phyloP scores from a whole-genome alignment of 371 early-diverging fungal genomes.

The Sporodiniella umbellata region DNA sequence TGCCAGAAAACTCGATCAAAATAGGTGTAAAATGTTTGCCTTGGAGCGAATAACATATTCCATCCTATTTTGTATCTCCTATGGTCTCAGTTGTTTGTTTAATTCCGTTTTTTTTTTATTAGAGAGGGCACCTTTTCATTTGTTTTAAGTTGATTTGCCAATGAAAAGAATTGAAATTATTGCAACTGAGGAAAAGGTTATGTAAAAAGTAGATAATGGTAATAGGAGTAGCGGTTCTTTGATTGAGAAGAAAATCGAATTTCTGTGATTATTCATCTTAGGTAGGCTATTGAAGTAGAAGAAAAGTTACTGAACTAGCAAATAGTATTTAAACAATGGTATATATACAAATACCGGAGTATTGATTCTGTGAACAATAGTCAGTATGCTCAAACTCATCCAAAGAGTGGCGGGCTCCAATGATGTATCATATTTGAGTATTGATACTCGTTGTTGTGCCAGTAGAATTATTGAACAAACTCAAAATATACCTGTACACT shows the following conservation, averaged over 20 bases:
- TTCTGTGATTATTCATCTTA: background rate
- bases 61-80: conserved; percentile 2
- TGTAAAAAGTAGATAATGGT: background rate
- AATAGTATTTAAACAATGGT: background rate
- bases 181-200: background rate
- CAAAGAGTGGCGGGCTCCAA: too few species aligned
- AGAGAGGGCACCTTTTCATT: background rate
- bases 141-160: conserved; percentile 4
- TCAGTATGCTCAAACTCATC: background rate
- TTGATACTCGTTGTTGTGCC: too few species aligned
- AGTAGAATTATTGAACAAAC: too few species aligned
- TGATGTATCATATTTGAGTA: too few species aligned
- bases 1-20: conserved; percentile 6
- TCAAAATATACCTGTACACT: too few species aligned
- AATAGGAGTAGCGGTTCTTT: conserved; percentile 2
- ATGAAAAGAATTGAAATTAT: background rate
- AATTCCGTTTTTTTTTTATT: background rate
- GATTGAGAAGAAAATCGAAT: background rate
- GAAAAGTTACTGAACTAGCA: background rate
- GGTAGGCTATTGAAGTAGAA: background rate
- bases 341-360: background rate
- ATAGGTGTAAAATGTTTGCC: background rate
- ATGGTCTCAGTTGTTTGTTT: background rate
- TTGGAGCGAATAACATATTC: background rate
- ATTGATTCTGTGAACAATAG: background rate